Evolutionary conservation across 2,329 filamentous ascomycete species (phyloP), one percentile per base, ranked within the genome.

Genomic region (Aaosphaeria arxii): DNA sequence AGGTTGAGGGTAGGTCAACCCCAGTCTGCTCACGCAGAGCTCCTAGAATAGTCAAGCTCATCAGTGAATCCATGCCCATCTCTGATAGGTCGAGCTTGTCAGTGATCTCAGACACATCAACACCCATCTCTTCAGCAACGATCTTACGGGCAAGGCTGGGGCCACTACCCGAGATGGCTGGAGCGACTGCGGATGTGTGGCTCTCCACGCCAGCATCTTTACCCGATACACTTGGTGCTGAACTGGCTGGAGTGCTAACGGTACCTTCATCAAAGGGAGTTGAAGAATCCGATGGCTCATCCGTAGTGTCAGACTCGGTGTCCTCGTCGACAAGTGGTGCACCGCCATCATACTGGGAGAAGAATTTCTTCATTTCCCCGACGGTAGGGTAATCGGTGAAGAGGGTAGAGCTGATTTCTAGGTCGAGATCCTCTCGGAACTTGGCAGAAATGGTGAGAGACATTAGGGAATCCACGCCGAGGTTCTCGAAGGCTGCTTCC

Each of bases 321-420:
- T 69, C 66, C 11, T 73, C 70, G 11, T 71, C 68, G 29, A 66
- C 59, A 41, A 67, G 52, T 17, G 63, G 57, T 35, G 63, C 61
- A 32, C 63, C 69, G 30, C 70, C 72, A 54, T 78, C 75, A 51
- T 73, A 74, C 47, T 76, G 73, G 38, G 71, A 58, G 53, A 84
- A 75, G 62, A 81, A 76, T 52, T 75, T 76, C 71, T 83, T 83
- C 73, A 84, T 77, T 53, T 80, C 79, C 33, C 80, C 80, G 48
- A 84, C 77, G 7, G 80, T 83, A 2, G 80, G 74, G 49, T 80
- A 78, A 52, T 84, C 81, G 5, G 80, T 81, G 69, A 84, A 84
- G 24, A 84, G 70, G 30, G 77, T 78, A 7, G 80, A 81, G 47
- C 78, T 76, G 47, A 84, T 77, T 45, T 83, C 81, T 52, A 84